phyloP scores from a whole-genome alignment of 768 basidiomycete species.

The Plicaturopsis crispa region DNA sequence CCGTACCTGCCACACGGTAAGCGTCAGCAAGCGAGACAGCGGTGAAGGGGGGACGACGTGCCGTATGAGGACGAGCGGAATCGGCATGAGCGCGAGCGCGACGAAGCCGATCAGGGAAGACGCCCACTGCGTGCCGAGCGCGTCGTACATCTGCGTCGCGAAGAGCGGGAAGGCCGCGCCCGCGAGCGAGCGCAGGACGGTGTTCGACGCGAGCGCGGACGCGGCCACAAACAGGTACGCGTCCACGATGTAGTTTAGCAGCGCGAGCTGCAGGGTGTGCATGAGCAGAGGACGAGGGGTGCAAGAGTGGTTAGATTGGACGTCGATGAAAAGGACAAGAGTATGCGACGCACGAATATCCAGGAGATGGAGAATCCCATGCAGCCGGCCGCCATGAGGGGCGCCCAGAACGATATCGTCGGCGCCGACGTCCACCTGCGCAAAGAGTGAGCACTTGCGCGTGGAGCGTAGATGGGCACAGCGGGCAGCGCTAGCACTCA shows the following conservation, averaged over 20 bases:
- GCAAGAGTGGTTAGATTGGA: no score
- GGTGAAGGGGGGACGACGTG: constrained; percentile 10
- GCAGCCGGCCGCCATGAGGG: neutral
- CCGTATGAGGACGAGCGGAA: constrained; percentile 39
- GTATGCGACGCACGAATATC: constrained; percentile 39
- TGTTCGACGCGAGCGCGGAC: constrained; percentile 47
- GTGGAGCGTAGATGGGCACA: no score
- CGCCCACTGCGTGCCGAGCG: constrained; percentile 47
- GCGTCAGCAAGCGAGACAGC: neutral
- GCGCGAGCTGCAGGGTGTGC: constrained; percentile 42
- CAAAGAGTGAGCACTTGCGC: no score
- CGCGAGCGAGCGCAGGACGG: constrained; percentile 44
- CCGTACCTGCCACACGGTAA: constrained; percentile 27
- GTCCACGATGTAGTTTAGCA: constrained; percentile 59
- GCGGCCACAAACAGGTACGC: constrained; percentile 48
- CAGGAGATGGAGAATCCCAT: constrained; percentile 17
- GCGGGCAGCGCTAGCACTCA: no score
- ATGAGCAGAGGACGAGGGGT: no score
- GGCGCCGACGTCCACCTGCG: constrained; percentile 19
- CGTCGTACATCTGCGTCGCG: constrained; percentile 44
- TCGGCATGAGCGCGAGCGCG: constrained; percentile 43
- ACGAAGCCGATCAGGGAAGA: constrained; percentile 49
- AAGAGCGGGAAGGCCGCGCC: constrained; percentile 52
- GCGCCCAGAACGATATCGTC: neutral
- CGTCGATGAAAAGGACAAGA: no score